A percentile compares a stretch with the other conserved stretches of the same genome.
These are phyloP conservation scores for Boletus fagicola DNA, from an alignment of 768 basidiomycete genomes.

Conservation along the genomic window DNA sequence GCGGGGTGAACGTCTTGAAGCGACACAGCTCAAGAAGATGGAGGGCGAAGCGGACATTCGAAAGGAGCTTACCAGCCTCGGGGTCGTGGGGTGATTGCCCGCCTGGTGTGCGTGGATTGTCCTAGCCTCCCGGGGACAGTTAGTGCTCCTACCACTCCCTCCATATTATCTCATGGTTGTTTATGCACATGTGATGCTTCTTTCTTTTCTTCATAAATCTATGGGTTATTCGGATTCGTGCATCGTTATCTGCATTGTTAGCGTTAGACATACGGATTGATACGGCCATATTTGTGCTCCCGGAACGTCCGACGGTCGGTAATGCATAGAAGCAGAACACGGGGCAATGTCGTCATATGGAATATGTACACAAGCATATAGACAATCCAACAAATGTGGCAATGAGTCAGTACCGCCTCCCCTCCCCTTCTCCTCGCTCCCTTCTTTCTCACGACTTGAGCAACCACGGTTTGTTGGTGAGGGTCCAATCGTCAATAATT, in stretches of 20 bases:
- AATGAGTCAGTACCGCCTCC: not conserved
- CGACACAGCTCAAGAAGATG: conserved; percentile 96
- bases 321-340: not conserved
- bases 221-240: conserved; percentile 1
- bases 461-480: conserved; percentile 75
- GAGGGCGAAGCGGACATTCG: conserved; percentile 84
- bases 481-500: conserved; percentile 81
- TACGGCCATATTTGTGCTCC: not conserved
- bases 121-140: not conserved
- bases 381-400: not conserved
- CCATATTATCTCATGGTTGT: not conserved
- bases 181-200: not conserved
- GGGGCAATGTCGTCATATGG: not conserved
- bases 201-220: conserved; percentile 3
- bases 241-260: not conserved
- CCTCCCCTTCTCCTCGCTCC: not conserved
- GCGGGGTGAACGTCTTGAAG: conserved; percentile 88
- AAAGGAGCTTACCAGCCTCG: conserved; percentile 62
- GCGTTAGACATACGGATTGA: not conserved
- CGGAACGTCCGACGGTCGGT: not conserved
- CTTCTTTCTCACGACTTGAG: conserved; percentile 41
- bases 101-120: not conserved
- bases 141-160: not conserved
- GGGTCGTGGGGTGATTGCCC: conserved; percentile 16
- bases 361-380: conserved; percentile 3